These are phyloP conservation scores for Teratosphaeria epicoccoides DNA, from an alignment of 2,329 filamentous ascomycete genomes.

Conservation along the genomic window DNA sequence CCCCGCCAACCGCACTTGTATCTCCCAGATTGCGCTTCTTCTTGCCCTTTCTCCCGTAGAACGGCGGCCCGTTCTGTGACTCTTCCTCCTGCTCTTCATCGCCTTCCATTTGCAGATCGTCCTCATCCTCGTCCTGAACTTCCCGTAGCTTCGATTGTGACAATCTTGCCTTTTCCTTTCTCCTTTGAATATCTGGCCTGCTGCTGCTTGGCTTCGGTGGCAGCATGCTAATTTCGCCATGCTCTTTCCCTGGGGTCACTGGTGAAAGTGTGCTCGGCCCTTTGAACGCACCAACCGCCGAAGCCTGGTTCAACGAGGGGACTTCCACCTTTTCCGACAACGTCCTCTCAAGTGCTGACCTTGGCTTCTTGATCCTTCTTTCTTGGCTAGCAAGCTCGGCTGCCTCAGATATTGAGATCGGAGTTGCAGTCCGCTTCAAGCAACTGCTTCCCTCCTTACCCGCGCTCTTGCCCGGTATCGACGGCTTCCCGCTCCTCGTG, in stretches of 20 bases:
- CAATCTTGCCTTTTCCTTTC: constrained; percentile 12
- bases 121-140: constrained; percentile 12
- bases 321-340: constrained; percentile 19
- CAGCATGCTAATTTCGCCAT: constrained; percentile 6
- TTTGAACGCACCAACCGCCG: constrained; percentile 9
- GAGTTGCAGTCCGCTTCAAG: constrained; percentile 39
- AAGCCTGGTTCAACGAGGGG: constrained; percentile 18
- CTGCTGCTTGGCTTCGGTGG: constrained; percentile 10
- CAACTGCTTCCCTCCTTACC: constrained; percentile 21
- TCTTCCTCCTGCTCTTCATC: constrained; percentile 21
- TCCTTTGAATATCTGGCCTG: constrained; percentile 5
- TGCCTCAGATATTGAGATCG: constrained; percentile 45
- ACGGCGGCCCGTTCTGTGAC: constrained; percentile 16
- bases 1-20: constrained; percentile 8
- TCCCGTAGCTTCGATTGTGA: constrained; percentile 19
- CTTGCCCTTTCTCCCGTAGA: constrained; percentile 13
- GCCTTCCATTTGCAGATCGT: constrained; percentile 19
- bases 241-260: constrained; percentile 26
- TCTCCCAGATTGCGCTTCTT: constrained; percentile 10
- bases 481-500: constrained; percentile 6
- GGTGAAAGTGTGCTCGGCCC: constrained; percentile 15
- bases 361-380: constrained; percentile 41
- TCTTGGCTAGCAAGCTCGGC: constrained; percentile 40
- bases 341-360: constrained; percentile 24
- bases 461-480: constrained; percentile 10